Base-by-base conservation (phyloP, 2,329 filamentous ascomycete genomes). In the Penicillium sp. region DNA sequence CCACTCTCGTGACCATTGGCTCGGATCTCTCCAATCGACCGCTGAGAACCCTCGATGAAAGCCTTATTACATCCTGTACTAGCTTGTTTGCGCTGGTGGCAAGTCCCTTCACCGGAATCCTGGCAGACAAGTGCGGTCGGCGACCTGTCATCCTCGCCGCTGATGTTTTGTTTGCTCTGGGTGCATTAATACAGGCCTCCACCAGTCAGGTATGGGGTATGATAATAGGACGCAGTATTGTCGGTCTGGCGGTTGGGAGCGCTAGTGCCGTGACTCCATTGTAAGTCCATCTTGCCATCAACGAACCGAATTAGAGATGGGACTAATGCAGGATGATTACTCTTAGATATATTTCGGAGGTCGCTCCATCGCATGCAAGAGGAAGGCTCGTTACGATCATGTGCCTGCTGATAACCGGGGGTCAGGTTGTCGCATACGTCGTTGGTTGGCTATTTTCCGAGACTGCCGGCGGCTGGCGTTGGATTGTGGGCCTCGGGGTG, bases 401-500 rank as follows among this genome's bases (percentile, higher is more conserved):
- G 51, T 83, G 86, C 24, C 73, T 96, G 20, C 90, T 95, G 59
- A 86, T 96, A 49, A 95, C 91, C 0, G 76, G 88, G 9, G 92
- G 92, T 0, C 91, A 96, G 71, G 88, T 95, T 1, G 81, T 95
- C 18, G 91, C 92, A 2, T 96, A 96, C 68, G 66, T 95, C 1
- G 73, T 90, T 6, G 92, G 92, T 1, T 95, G 88, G 86, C 68
- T 78, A 0, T 85, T 95, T 46, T 76, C 75, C 41, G 79, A 82
- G 5, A 77, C 80, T 6, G 52, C 59, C 6, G 80, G 78, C 10
- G 89, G 87, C 1, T 97, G 92, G 91, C 78, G 89, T 43, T 95
- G 88, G 84, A 91, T 95, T 81, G 90, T 96, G 0, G 91, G 91
- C 0, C 70, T 96, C 0, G 92, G 91, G 0, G 87, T 87, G 7